Conservation (phyloP, 768 basidiomycete genomes). For the Mycena belliarum region DNA sequence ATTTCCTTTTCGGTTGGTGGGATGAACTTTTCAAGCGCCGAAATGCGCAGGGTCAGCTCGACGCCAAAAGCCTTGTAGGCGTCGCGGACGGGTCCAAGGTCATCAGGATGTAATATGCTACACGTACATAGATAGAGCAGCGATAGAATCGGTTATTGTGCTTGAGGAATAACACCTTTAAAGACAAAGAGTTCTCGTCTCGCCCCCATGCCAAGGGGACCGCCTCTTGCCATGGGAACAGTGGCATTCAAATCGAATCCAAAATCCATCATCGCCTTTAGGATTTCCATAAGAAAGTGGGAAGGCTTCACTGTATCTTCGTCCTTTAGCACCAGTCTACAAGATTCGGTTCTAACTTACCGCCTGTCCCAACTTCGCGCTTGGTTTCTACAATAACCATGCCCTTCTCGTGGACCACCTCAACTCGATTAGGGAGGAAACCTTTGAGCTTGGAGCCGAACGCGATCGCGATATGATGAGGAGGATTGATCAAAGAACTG, state of each 20-base stretch:
- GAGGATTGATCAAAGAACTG: constrained; percentile 45
- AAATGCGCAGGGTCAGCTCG: constrained; percentile 54
- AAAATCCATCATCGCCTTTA: constrained; percentile 56
- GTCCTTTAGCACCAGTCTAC: not conserved
- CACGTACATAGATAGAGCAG: not conserved
- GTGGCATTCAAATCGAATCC: constrained; percentile 68
- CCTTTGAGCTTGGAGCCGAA: constrained; percentile 41
- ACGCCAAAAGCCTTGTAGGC: constrained; percentile 64
- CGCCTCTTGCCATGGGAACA: constrained; percentile 56
- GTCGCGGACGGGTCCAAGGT: constrained; percentile 75
- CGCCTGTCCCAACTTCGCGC: constrained; percentile 25
- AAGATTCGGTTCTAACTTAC: constrained; percentile 32
- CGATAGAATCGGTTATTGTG: not conserved
- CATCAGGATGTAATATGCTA: constrained; percentile 58
- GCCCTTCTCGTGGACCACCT: constrained; percentile 40
- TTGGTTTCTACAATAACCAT: constrained; percentile 59
- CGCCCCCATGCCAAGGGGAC: constrained; percentile 42
- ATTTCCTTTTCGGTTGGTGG: constrained; percentile 99
- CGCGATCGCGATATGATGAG: constrained; percentile 41
- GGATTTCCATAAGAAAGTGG: constrained; percentile 60
- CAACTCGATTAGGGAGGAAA: constrained; percentile 41
- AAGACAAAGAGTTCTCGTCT: constrained; percentile 69
- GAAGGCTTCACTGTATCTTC: constrained; percentile 47
- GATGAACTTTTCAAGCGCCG: constrained; percentile 76
- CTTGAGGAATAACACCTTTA: constrained; percentile 36